Percentiles rank a stretch among this genome's conserved stretches.
These are phyloP conservation scores for Penicillium sp. DNA, from an alignment of 2,329 filamentous ascomycete genomes.

Conservation along the genomic window DNA sequence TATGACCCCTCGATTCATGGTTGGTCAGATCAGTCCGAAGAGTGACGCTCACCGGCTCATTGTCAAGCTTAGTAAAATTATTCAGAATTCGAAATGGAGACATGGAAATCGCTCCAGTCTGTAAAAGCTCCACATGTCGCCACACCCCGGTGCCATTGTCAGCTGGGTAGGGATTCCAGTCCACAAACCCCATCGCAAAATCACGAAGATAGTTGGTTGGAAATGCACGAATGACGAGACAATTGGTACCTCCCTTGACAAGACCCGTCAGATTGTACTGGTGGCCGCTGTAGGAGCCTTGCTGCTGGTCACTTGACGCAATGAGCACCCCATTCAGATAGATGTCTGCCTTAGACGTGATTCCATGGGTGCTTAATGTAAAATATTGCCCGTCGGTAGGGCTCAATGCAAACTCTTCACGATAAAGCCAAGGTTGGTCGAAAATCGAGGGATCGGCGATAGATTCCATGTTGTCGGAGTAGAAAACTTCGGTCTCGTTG, in stretches of 20 bases:
- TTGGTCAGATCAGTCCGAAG: conserved; percentile 42
- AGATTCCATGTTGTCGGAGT: conserved; percentile 51
- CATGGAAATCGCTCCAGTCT: conserved; percentile 53
- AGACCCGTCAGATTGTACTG: conserved; percentile 54
- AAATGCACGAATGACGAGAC: conserved; percentile 54
- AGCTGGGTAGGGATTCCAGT: conserved; percentile 62
- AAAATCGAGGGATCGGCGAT: conserved; percentile 50
- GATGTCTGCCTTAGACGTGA: conserved; percentile 60
- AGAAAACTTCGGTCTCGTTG: conserved; percentile 56
- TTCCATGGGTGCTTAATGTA: conserved; percentile 58
- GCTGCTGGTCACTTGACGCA: conserved; percentile 50
- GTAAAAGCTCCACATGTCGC: conserved; percentile 57
- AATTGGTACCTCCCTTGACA: conserved; percentile 47
- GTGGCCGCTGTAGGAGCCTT: conserved; percentile 58
- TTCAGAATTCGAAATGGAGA: conserved; percentile 49
- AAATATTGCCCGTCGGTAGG: conserved; percentile 44
- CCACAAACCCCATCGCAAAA: conserved; percentile 59
- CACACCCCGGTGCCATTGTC: conserved; percentile 65
- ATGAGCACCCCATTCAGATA: conserved; percentile 58
- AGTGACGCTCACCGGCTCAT: conserved; percentile 42
- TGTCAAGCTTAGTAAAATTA: conserved; percentile 39
- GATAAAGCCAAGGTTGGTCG: conserved; percentile 58
- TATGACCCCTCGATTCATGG: conserved; percentile 23
- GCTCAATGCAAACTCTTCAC: conserved; percentile 51
- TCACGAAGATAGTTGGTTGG: conserved; percentile 61